Conservation (phyloP, 768 basidiomycete genomes). For the Trametes punicea region DNA sequence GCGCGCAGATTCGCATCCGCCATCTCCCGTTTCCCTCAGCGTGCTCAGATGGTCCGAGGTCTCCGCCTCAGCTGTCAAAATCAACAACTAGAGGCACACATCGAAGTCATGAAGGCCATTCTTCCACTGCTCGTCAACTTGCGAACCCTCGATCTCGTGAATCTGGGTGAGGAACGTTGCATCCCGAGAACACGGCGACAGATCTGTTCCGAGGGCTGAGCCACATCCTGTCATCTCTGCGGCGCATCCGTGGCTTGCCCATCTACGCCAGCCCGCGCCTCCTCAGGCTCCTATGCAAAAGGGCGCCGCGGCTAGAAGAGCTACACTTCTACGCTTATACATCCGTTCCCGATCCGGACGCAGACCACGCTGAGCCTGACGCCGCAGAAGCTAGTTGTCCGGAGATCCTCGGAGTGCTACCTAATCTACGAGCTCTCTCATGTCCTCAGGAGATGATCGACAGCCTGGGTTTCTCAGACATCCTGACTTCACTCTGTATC, state of each 20-base stretch:
- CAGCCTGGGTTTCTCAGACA: neutral
- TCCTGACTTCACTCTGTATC: neutral
- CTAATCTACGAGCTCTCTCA: neutral
- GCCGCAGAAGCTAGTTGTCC: neutral
- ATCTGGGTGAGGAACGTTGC: neutral
- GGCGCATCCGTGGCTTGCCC: neutral
- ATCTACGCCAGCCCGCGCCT: neutral
- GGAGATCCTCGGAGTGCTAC: neutral
- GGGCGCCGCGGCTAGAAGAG: neutral
- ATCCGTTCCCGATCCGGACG: neutral
- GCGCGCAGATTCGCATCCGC: neutral
- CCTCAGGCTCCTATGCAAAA: neutral
- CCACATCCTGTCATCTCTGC: neutral
- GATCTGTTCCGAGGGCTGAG: neutral
- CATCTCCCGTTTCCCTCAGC: neutral
- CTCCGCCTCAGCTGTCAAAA: neutral
- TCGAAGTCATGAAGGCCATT: neutral
- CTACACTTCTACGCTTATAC: neutral
- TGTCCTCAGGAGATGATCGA: neutral
- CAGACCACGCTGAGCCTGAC: neutral
- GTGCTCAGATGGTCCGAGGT: neutral
- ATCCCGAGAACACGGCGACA: neutral
- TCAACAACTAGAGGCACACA: neutral
- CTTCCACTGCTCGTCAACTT: neutral
- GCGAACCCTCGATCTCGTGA: neutral